Conservation (phyloP, 192 early-diverging fungal genomes). For the Entomortierella parvispora region DNA sequence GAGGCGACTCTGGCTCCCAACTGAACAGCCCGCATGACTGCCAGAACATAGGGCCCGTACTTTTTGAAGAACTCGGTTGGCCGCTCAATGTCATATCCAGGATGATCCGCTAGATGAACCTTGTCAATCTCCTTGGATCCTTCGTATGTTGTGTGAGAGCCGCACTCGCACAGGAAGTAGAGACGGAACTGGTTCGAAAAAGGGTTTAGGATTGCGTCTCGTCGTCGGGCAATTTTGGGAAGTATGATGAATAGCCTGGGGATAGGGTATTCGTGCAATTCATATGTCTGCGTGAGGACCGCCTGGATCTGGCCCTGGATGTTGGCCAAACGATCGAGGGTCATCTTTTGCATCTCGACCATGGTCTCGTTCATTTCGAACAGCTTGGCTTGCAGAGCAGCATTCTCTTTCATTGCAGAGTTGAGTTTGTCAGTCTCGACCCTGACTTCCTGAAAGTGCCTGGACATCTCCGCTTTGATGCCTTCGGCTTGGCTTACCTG, state of each 20-base stretch:
- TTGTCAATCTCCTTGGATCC: not conserved
- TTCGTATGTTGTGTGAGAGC: slow-evolving; percentile 1
- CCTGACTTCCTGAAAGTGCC: not conserved
- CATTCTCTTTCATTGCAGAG: not conserved
- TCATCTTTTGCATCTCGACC: not conserved
- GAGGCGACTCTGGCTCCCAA: not conserved
- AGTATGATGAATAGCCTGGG: slow-evolving; percentile 16
- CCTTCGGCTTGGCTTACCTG: not conserved
- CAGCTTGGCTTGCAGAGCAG: not conserved
- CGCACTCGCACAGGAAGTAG: slow-evolving; percentile 25
- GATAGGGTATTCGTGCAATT: slow-evolving; percentile 14
- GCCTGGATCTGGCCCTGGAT: slow-evolving; percentile 8
- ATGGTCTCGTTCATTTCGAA: not conserved
- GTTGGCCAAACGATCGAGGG: not conserved
- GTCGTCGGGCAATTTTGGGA: not conserved
- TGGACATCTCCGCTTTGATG: not conserved
- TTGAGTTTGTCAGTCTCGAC: not conserved
- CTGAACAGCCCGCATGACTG: slow-evolving; percentile 1
- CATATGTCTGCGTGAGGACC: slow-evolving; percentile 9
- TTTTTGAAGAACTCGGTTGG: slow-evolving; percentile 11
- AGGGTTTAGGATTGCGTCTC: not conserved
- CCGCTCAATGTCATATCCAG: slow-evolving; percentile 7
- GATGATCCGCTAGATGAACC: slow-evolving; percentile 19
- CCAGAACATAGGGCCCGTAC: slow-evolving; percentile 3
- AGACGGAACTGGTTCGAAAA: slow-evolving; percentile 13